Evolutionary conservation across 306 rosid genomes (phyloP).

Genomic region (Fagus sylvatica): DNA sequence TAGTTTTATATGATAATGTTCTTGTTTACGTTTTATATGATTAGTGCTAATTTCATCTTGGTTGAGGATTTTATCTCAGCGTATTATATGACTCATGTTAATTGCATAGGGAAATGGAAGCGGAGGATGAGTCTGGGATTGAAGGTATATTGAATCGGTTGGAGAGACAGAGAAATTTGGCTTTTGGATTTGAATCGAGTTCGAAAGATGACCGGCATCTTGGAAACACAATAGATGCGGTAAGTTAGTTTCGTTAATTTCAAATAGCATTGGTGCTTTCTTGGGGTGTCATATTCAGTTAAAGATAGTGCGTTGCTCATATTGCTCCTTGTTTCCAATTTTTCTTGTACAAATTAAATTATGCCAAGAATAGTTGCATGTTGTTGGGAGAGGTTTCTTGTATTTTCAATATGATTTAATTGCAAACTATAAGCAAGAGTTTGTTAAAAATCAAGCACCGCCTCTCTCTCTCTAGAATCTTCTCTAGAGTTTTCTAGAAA

Average conservation of each 20-base stretch:
- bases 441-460: too few species aligned
- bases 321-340: neutral
- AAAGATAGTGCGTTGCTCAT: neutral
- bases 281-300: neutral
- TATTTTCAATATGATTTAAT: neutral
- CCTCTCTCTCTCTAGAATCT: too few species aligned
- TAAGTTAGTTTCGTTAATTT: conserved; percentile 35
- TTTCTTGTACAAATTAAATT: neutral
- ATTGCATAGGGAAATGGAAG: conserved; percentile 48
- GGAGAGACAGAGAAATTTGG: conserved; percentile 65
- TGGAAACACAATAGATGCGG: conserved; percentile 42
- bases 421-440: conserved; percentile 15
- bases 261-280: conserved; percentile 8
- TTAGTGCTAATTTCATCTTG: too few species aligned
- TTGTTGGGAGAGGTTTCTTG: neutral
- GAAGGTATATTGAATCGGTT: conserved; percentile 86
- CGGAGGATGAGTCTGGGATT: conserved; percentile 64
- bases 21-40: neutral
- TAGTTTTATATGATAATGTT: neutral
- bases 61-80: too few species aligned
- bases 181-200: conserved; percentile 38
- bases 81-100: neutral
- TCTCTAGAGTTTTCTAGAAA: too few species aligned
- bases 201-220: conserved; percentile 41
- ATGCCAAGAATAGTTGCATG: neutral